Conservation (phyloP, 306 rosid species). For the Lupinus albus region DNA sequence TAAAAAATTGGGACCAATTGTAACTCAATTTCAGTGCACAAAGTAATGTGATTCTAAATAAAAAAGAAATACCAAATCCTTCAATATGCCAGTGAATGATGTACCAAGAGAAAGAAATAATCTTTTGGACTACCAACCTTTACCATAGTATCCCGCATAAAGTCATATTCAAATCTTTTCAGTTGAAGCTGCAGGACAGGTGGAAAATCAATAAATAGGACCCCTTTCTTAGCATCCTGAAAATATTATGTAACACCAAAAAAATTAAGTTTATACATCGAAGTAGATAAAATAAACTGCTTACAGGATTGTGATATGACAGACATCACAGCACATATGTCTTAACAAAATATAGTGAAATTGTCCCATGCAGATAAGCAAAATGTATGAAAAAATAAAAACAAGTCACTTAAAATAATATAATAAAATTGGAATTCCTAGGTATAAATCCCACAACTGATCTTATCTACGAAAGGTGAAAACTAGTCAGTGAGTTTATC, state of each 20-base stretch:
- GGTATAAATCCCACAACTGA: constrained; percentile 18
- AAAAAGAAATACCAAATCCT: constrained; percentile 7
- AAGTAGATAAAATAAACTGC: constrained; percentile 13
- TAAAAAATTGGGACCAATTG: constrained; percentile 4
- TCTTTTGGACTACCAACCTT: constrained; percentile 63
- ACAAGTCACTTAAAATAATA: constrained; percentile 10
- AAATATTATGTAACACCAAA: constrained; percentile 29
- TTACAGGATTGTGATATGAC: constrained; percentile 18
- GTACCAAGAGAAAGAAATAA: constrained; percentile 24
- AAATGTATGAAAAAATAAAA: constrained; percentile 13
- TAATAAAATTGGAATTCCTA: background rate
- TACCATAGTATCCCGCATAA: constrained; percentile 97
- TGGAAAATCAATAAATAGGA: constrained; percentile 89
- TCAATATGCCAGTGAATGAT: constrained; percentile 22
- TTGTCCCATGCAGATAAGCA: background rate
- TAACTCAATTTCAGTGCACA: constrained; percentile 27
- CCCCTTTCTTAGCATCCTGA: constrained; percentile 99
- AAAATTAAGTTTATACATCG: constrained; percentile 20
- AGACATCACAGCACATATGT: constrained; percentile 4
- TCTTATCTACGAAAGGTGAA: background rate
- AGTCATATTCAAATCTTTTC: constrained; percentile 95
- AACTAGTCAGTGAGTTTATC: constrained; percentile 1
- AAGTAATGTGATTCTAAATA: constrained; percentile 7
- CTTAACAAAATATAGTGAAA: constrained; percentile 3
- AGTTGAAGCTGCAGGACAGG: constrained; percentile 99